Evolutionary conservation across 345 rosid species (phyloP).

Genomic region (Citrus glauca): DNA sequence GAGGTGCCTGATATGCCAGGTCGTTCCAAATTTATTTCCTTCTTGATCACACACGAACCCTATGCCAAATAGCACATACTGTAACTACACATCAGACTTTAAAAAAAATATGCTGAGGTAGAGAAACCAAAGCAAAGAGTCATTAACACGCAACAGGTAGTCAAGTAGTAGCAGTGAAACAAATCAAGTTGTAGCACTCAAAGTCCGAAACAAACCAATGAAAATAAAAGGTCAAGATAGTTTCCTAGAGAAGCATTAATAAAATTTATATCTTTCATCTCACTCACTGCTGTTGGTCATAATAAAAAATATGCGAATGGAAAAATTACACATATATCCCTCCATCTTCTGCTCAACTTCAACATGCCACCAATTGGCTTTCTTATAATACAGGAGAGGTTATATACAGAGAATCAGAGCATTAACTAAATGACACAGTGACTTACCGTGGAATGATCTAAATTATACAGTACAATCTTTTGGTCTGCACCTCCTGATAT

Average conservation of each 20-base stretch:
- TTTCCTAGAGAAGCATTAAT: neutral
- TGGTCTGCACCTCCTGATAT: constrained; percentile 94
- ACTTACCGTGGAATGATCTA: constrained; percentile 68
- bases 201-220: neutral
- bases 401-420: neutral
- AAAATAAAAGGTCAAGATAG: neutral
- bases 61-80: constrained; percentile 15
- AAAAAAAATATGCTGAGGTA: too few species aligned
- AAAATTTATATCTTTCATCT: neutral
- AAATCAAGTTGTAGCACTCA: constrained; percentile 6
- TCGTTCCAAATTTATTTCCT: constrained; percentile 70
- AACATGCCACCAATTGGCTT: neutral
- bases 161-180: neutral
- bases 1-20: constrained; percentile 75
- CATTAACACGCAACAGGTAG: neutral
- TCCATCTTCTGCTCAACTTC: neutral
- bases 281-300: neutral
- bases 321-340: neutral
- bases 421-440: neutral
- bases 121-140: neutral
- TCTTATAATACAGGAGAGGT: neutral
- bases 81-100: neutral
- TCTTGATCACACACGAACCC: constrained; percentile 75
- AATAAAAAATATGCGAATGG: neutral
- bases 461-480: constrained; percentile 54